Evolutionary conservation across 1,284 basidiomycete genomes (phyloP), one percentile per base, ranked within the genome.

Genomic region (Sporisorium graminicola): DNA sequence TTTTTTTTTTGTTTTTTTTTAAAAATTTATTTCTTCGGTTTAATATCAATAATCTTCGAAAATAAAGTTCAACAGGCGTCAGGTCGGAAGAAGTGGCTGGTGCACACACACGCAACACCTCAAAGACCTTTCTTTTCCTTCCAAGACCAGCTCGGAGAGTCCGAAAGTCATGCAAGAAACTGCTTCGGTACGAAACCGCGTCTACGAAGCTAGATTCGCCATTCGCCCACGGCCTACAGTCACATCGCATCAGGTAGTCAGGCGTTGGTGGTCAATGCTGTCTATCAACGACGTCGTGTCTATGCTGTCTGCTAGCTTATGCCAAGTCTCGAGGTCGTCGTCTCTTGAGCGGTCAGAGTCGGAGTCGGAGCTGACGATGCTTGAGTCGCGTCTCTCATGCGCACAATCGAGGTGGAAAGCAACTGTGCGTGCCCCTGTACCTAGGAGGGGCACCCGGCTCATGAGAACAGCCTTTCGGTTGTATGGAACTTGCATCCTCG

Each of bases 81-180:
- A n/a, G n/a, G n/a, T 24, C 20, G 44, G 44, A 47, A 47, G 24
- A 31, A 49, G 7, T 47, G 12, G 44, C 44, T 46, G 26, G 26
- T 22, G 7, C 49, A 31, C 49, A 31, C 26, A 24, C 18, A 46
- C 44, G 14, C 46, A 50, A 50, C 27, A 16, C 47, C 46, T 49
- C 5, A 20, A 20, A 24, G 7, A 31, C 18, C 29, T 31, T 10
- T n/a, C 29, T n/a, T 10, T 49, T 49, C 7, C 47, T 49, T 29
- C 14, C 47, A 49, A 29, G 20, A 31, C 29, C 9, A 50, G 49
- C 49, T 50, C 27, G 27, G 47, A 49, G 18, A 49, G 47, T 27
- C 47, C 47, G 47, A 49, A 47, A 29, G 37, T 18, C 37, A 40
- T 35, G 33, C 33, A 35, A 35, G 9, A 13, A 35, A 18, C 37